Evolutionary conservation across 805 yeast genomes (phyloP).

Genomic region (Dipodascopsis tothii): DNA sequence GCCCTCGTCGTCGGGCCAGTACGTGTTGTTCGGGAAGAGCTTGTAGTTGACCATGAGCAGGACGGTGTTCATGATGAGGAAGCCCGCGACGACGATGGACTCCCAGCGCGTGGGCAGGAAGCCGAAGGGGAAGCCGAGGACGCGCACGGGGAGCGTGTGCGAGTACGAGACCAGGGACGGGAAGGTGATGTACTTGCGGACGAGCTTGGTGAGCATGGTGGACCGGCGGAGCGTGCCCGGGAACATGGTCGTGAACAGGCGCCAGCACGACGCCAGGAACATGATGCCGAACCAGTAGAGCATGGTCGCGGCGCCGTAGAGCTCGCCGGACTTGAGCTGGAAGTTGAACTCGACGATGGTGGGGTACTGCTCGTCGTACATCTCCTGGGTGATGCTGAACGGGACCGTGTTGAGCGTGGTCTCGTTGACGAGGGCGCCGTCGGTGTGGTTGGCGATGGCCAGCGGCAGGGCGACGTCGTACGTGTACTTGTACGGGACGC

Average conservation of each 20-base stretch:
- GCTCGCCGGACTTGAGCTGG: slow-evolving; percentile 1
- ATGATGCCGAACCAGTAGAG: slow-evolving; percentile 2
- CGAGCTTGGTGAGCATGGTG: no score
- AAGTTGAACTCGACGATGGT: neutral
- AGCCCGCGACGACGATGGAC: slow-evolving; percentile 4
- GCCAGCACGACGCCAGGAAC: slow-evolving; percentile 4
- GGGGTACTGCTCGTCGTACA: neutral
- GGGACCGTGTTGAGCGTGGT: neutral
- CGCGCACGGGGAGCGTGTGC: slow-evolving; percentile 23
- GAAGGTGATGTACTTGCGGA: no score
- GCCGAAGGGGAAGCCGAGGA: slow-evolving; percentile 11
- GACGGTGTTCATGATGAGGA: slow-evolving; percentile 4
- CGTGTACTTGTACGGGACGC: neutral
- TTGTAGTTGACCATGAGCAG: slow-evolving; percentile 2
- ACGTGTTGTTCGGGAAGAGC: neutral
- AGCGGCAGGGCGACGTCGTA: neutral
- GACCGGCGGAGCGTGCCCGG: no score
- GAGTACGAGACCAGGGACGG: no score
- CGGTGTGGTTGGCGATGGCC: no score
- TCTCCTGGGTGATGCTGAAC: neutral
- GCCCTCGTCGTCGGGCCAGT: neutral
- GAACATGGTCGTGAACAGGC: no score
- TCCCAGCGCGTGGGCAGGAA: slow-evolving; percentile 10
- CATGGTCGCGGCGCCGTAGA: slow-evolving; percentile 10
- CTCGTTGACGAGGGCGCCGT: no score